A percentile compares a stretch with the other conserved stretches of the same genome.
Evolutionary conservation across 192 early-diverging fungal species (phyloP).

Genomic region (Geosiphon pyriformis): DNA sequence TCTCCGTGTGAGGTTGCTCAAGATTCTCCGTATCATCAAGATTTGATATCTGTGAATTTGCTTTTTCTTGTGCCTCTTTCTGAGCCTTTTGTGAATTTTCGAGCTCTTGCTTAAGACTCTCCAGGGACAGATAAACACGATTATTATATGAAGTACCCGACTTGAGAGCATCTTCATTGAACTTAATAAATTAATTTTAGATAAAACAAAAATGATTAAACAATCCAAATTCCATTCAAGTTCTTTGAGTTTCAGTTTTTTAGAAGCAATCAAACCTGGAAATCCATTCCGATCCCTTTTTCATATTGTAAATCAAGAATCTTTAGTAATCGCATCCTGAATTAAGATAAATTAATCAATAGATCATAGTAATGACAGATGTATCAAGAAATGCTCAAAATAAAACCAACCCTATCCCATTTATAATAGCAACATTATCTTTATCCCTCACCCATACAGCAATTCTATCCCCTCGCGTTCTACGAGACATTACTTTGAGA

Average conservation of each 20-base stretch:
- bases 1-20: too few relatives aligned
- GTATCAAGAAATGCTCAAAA: background rate
- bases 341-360: background rate
- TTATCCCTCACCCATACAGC: constrained; percentile 42
- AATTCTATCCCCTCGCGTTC: constrained; percentile 33
- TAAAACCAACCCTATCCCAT: constrained; percentile 34
- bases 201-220: background rate
- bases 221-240: background rate
- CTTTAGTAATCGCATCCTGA: constrained; percentile 32
- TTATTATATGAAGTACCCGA: constrained; percentile 25
- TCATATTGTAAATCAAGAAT: constrained; percentile 35
- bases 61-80: background rate
- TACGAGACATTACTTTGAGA: constrained; percentile 33
- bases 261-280: constrained; percentile 28
- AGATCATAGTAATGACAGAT: background rate
- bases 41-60: background rate
- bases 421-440: constrained; percentile 37
- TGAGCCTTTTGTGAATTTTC: constrained; percentile 8
- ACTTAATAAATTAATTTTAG: constrained; percentile 11
- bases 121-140: constrained; percentile 13
- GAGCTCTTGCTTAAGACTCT: constrained; percentile 20
- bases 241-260: background rate
- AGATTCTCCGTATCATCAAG: background rate
- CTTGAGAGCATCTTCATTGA: constrained; percentile 25
- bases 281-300: constrained; percentile 34